These are phyloP conservation scores for Beta macrorhiza DNA, from an alignment of 179 eudicot species.

Conservation along the genomic window DNA sequence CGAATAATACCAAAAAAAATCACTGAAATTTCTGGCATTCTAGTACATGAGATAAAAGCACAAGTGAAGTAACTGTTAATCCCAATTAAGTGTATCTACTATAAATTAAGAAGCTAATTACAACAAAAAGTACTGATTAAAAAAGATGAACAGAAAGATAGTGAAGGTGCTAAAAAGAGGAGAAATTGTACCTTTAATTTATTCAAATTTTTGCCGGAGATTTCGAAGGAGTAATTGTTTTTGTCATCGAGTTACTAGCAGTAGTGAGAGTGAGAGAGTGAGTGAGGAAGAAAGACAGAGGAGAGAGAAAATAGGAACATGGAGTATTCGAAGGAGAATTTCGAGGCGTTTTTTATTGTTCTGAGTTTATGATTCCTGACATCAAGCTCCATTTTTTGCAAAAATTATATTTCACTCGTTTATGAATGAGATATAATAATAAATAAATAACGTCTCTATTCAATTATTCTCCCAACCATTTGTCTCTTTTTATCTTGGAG, in stretches of 20 bases:
- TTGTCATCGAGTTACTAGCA: not conserved
- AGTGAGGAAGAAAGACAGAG: not conserved
- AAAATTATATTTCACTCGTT: not conserved
- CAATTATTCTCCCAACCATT: too few species aligned
- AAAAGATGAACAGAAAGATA: not conserved
- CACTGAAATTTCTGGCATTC: not conserved
- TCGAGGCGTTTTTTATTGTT: not conserved
- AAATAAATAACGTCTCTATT: too few species aligned
- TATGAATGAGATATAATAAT: not conserved
- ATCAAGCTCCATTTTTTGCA: not conserved
- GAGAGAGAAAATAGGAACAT: conserved; percentile 13
- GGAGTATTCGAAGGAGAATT: not conserved
- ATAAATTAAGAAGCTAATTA: not conserved
- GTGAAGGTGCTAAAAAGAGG: not conserved
- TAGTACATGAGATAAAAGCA: not conserved
- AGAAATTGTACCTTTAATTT: not conserved
- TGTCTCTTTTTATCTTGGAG: too few species aligned
- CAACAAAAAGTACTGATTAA: not conserved
- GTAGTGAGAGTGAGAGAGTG: not conserved
- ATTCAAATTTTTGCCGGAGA: not conserved
- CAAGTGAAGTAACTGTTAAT: too few species aligned
- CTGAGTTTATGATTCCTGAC: conserved; percentile 7
- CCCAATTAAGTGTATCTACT: not conserved
- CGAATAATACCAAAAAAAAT: not conserved
- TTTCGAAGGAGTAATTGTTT: not conserved